Evolutionary conservation across 2,329 filamentous ascomycete species (phyloP).

Genomic region (Dothideomycetes sp.): DNA sequence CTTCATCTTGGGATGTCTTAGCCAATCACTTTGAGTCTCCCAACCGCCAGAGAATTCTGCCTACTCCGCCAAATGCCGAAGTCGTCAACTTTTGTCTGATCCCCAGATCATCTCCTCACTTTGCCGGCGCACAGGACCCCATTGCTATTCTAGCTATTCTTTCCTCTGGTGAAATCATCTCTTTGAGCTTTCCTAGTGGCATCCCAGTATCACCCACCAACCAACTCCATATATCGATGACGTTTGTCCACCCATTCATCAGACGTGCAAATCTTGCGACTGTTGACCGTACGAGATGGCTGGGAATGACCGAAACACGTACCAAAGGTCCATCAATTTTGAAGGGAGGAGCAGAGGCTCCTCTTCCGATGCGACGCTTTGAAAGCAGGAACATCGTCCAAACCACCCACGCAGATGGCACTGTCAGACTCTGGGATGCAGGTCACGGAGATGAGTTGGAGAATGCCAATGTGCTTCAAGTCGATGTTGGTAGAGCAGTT

Average conservation of each 20-base stretch:
- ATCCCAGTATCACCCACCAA: slow-evolving; percentile 87
- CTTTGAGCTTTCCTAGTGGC: slow-evolving; percentile 84
- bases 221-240: slow-evolving; percentile 77
- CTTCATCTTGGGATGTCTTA: slow-evolving; percentile 78
- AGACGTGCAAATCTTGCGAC: slow-evolving; percentile 60
- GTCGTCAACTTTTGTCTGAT: slow-evolving; percentile 74
- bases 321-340: slow-evolving; percentile 67
- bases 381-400: slow-evolving; percentile 77
- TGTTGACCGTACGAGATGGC: slow-evolving; percentile 71
- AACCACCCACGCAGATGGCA: slow-evolving; percentile 82
- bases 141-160: slow-evolving; percentile 72
- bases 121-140: slow-evolving; percentile 78
- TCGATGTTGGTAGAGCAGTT: slow-evolving; percentile 74
- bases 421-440: slow-evolving; percentile 83
- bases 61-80: slow-evolving; percentile 66
- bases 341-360: slow-evolving; percentile 65
- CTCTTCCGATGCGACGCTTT: slow-evolving; percentile 60
- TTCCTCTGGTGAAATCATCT: slow-evolving; percentile 78
- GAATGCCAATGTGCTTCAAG: slow-evolving; percentile 68
- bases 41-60: slow-evolving; percentile 59
- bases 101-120: slow-evolving; percentile 74
- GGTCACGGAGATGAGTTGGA: slow-evolving; percentile 91
- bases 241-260: slow-evolving; percentile 84
- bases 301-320: slow-evolving; percentile 79
- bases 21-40: slow-evolving; percentile 66